Percentiles rank a stretch among this genome's conserved stretches.
Conservation (phyloP, 1,139 yeast genomes). For the Blastobotrys niveus region DNA sequence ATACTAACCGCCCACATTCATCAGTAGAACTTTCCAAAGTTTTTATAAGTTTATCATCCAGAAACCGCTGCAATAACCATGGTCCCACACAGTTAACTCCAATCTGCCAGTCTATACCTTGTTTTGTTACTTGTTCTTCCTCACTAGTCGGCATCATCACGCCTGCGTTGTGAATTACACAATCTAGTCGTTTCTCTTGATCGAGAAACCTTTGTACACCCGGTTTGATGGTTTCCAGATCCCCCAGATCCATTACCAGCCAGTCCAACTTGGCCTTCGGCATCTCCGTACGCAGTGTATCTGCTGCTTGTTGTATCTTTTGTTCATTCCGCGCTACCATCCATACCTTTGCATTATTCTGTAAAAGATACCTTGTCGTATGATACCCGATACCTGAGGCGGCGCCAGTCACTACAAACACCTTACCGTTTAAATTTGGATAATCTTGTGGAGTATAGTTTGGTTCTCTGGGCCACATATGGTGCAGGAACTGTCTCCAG, state of each 20-base stretch:
- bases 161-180: slow-evolving; percentile 27
- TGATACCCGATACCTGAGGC: slow-evolving; percentile 30
- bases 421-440: slow-evolving; percentile 41
- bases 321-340: slow-evolving; percentile 38
- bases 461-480: slow-evolving; percentile 25
- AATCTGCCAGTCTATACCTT: slow-evolving; percentile 47
- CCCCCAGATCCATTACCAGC: slow-evolving; percentile 40
- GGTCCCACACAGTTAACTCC: slow-evolving; percentile 52
- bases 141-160: slow-evolving; percentile 22
- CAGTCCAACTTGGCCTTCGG: slow-evolving; percentile 25
- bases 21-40: slow-evolving; percentile 27
- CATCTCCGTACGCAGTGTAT: slow-evolving; percentile 29
- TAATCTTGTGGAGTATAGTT: slow-evolving; percentile 36
- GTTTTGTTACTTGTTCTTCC: slow-evolving; percentile 30
- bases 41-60: slow-evolving; percentile 41
- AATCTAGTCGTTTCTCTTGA: slow-evolving; percentile 26
- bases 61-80: slow-evolving; percentile 43
- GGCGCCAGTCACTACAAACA: slow-evolving; percentile 34
- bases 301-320: slow-evolving; percentile 37
- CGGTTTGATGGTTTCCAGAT: slow-evolving; percentile 41
- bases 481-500: slow-evolving; percentile 9
- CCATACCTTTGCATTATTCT: slow-evolving; percentile 34
- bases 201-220: slow-evolving; percentile 37
- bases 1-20: slow-evolving; percentile 37
- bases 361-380: slow-evolving; percentile 22